Evolutionary conservation across 352 stramenopile species (phyloP).

Genomic region (Globisporangium paroecandrum): DNA sequence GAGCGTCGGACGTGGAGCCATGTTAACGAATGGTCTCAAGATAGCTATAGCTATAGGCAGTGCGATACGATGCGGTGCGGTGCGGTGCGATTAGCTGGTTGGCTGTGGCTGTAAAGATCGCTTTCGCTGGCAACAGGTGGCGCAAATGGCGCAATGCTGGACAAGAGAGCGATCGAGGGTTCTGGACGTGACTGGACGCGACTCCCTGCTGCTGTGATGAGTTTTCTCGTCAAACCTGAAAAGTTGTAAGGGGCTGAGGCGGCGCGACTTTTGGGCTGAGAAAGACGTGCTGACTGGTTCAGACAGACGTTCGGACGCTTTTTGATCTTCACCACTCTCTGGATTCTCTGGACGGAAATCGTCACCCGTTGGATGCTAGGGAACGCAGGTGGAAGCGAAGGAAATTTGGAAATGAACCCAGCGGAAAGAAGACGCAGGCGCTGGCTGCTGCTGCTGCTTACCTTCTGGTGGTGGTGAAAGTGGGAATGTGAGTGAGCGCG

Average conservation of each 20-base stretch:
- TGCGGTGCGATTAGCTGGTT: neutral
- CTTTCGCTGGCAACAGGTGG: neutral
- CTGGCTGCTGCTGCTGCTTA: neutral
- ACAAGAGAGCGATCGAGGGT: neutral
- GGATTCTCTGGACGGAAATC: neutral
- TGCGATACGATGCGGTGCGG: too few relatives aligned
- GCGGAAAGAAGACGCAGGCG: neutral
- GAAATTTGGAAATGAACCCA: neutral
- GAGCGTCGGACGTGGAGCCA: neutral
- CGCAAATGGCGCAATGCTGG: neutral
- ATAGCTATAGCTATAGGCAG: neutral
- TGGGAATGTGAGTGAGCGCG: too few relatives aligned
- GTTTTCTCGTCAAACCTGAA: neutral
- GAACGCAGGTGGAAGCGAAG: neutral
- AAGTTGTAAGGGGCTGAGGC: neutral
- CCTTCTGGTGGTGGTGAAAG: neutral
- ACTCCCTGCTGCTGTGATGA: too few relatives aligned
- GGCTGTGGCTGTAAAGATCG: neutral
- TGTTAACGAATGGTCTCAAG: neutral
- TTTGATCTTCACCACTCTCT: neutral
- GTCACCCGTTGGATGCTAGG: too few relatives aligned
- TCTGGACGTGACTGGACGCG: neutral
- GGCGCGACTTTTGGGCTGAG: neutral
- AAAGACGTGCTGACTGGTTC: neutral
- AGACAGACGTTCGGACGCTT: too few relatives aligned